A percentile compares a stretch with the other conserved stretches of the same genome.
Conservation (phyloP, 805 yeast genomes). For the Schizosaccharomyces octosporus region DNA sequence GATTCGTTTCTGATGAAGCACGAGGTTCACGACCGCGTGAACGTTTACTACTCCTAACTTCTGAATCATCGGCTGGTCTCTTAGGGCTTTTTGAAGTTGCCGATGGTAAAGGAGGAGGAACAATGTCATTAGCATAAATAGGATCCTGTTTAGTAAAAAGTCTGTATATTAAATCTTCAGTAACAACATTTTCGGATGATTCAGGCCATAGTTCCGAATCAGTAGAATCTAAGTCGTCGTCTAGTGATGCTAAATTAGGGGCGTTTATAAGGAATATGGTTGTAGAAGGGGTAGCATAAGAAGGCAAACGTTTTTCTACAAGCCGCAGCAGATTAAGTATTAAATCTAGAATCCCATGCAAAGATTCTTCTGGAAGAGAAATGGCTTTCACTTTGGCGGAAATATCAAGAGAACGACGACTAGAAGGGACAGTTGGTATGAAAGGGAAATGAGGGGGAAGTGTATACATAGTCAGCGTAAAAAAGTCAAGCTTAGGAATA, state of each 20-base stretch:
- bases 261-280: background rate
- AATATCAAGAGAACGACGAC: background rate
- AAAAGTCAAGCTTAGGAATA: background rate
- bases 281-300: background rate
- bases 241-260: background rate
- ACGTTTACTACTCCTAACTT: background rate
- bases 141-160: background rate
- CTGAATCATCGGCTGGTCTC: background rate
- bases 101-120: background rate
- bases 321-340: background rate
- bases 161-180: background rate
- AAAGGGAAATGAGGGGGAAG: background rate
- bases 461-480: background rate
- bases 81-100: background rate
- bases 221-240: background rate
- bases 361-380: background rate
- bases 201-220: background rate
- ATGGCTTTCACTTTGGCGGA: background rate
- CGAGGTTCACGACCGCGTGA: constrained; percentile 2
- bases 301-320: background rate
- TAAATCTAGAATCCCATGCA: background rate
- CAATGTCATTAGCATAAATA: background rate
- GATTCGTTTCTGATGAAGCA: background rate
- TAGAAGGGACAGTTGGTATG: background rate
- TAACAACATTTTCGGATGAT: background rate